Percentiles rank a stretch among this genome's conserved stretches.
Conservation (phyloP, 495 filamentous ascomycete genomes). For the Tetracladium marchalianum region DNA sequence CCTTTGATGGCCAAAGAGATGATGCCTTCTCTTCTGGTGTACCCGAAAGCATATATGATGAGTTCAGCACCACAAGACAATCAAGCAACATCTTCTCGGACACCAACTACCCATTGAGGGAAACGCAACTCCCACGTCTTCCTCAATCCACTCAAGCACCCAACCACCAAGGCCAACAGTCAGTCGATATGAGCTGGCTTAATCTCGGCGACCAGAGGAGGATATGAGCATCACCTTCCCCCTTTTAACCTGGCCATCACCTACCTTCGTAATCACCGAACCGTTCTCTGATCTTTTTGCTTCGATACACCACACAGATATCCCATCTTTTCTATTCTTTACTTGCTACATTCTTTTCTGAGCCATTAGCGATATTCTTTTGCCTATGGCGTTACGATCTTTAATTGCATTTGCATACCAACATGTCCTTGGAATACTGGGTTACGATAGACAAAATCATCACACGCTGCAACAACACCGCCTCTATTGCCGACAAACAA, state of each 20-base stretch:
- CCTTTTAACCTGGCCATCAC: too few relatives aligned
- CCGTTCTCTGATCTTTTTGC: not conserved
- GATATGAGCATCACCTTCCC: not conserved
- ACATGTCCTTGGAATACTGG: too few relatives aligned
- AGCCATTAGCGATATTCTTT: slow-evolving; percentile 8
- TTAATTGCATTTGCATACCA: too few relatives aligned
- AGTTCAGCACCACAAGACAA: slow-evolving; percentile 15
- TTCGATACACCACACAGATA: not conserved
- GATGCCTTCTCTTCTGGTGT: slow-evolving; percentile 41
- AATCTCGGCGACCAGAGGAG: slow-evolving; percentile 35
- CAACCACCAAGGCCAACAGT: slow-evolving; percentile 30
- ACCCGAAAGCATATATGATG: slow-evolving; percentile 36
- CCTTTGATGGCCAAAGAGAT: slow-evolving; percentile 33
- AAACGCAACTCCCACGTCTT: slow-evolving; percentile 21
- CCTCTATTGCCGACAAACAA: too few relatives aligned
- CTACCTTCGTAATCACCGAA: not conserved
- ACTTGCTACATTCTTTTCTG: not conserved
- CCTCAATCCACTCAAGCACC: slow-evolving; percentile 29
- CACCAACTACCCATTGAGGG: slow-evolving; percentile 24
- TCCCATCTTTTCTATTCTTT: slow-evolving; percentile 1
- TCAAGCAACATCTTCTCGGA: slow-evolving; percentile 13
- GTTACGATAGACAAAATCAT: too few relatives aligned
- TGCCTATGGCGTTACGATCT: too few relatives aligned
- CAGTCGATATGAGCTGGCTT: slow-evolving; percentile 68
- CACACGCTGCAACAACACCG: too few relatives aligned